Conservation (phyloP, 345 rosid genomes). For the Acer yangbiense region DNA sequence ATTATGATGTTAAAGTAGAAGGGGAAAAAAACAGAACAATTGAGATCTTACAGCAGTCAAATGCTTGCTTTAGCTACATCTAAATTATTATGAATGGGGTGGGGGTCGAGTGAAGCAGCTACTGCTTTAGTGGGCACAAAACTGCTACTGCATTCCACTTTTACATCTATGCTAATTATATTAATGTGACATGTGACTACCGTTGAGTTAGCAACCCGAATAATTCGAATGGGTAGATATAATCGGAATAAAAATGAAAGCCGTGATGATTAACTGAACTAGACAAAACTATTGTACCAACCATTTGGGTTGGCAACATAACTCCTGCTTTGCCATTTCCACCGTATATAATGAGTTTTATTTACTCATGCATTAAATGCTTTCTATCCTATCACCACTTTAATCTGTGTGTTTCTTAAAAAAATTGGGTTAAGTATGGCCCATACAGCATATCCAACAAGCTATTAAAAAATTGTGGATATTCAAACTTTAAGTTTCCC, state of each 20-base stretch:
- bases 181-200: background rate
- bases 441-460: background rate
- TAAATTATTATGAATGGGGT: background rate
- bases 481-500: background rate
- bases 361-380: background rate
- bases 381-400: background rate
- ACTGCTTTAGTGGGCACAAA: background rate
- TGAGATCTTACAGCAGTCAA: constrained; percentile 1
- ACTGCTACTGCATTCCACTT: background rate
- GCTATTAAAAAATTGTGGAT: background rate
- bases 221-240: too few species aligned
- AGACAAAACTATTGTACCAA: background rate
- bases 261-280: too few species aligned
- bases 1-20: background rate
- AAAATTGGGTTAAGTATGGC: background rate
- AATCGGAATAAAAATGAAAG: background rate
- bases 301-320: background rate
- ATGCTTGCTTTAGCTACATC: background rate
- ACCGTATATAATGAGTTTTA: background rate
- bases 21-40: background rate
- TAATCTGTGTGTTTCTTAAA: background rate
- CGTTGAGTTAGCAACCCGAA: too few species aligned
- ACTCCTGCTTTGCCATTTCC: background rate
- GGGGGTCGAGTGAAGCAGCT: background rate
- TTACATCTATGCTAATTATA: background rate